A percentile compares a stretch with the other conserved stretches of the same genome.
phyloP scores from a whole-genome alignment of 2,329 filamentous ascomycete species.

The Alternaria panax region DNA sequence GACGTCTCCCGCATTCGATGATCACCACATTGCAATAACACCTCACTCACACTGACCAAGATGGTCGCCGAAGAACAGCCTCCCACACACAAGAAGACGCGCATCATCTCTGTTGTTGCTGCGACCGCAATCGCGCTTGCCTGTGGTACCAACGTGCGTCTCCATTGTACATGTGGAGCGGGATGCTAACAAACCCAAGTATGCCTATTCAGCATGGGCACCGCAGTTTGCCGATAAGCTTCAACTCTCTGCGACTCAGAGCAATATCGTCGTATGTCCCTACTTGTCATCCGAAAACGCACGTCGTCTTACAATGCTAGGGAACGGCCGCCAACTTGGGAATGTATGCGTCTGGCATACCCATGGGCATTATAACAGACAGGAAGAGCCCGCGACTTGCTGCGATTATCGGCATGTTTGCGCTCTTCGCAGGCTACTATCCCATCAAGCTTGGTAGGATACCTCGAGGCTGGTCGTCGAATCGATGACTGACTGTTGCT shows the following conservation, averaged over 20 bases:
- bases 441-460: constrained; percentile 70
- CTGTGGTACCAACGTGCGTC: constrained; percentile 87
- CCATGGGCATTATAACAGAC: constrained; percentile 88
- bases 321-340: constrained; percentile 81
- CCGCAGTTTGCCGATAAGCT: constrained; percentile 91
- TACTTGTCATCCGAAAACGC: background rate
- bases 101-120: constrained; percentile 82
- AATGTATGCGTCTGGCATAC: constrained; percentile 92
- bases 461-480: background rate
- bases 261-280: constrained; percentile 79
- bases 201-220: constrained; percentile 98
- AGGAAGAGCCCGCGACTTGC: constrained; percentile 79
- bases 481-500: constrained; percentile 40
- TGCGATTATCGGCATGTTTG: constrained; percentile 75
- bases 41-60: constrained; percentile 20
- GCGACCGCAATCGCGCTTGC: constrained; percentile 85
- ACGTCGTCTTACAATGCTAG: constrained; percentile 44
- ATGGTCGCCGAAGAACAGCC: constrained; percentile 36
- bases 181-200: constrained; percentile 63
- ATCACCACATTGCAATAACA: constrained; percentile 24
- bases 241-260: constrained; percentile 87
- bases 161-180: background rate
- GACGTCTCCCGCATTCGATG: constrained; percentile 29
- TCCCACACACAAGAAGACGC: constrained; percentile 65
- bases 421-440: constrained; percentile 82